Conservation (phyloP, 371 early-diverging fungal species). For the Thermomucor indicae-seudaticae region DNA sequence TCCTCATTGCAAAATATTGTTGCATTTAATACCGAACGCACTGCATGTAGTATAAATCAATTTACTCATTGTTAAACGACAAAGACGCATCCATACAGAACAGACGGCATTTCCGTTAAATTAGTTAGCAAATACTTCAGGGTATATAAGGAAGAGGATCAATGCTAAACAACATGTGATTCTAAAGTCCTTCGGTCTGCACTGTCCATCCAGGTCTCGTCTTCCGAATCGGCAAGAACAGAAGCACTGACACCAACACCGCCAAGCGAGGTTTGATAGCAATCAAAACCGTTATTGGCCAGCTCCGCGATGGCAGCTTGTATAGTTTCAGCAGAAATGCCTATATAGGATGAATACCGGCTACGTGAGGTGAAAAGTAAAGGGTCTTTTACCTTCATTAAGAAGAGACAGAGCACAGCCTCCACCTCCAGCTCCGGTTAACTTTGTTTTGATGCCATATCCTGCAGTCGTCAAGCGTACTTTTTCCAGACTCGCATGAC, state of each 20-base stretch:
- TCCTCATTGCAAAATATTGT: conserved; percentile 60
- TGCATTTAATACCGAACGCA: conserved; percentile 33
- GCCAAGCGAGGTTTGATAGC: conserved; percentile 74
- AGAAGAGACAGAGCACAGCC: conserved; percentile 89
- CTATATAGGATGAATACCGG: conserved; percentile 1
- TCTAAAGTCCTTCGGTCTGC: conserved; percentile 22
- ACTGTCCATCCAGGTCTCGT: conserved; percentile 25
- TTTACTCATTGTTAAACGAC: background rate
- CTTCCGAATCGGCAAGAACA: conserved; percentile 14
- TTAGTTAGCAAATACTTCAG: background rate
- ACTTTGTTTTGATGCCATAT: conserved; percentile 71
- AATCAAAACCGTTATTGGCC: conserved; percentile 56
- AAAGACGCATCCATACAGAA: too few relatives aligned
- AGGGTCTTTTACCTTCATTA: conserved; percentile 51
- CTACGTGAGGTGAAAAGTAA: background rate
- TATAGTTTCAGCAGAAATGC: conserved; percentile 33
- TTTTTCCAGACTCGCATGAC: conserved; percentile 79
- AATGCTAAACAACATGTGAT: background rate
- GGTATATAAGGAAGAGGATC: background rate
- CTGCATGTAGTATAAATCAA: background rate
- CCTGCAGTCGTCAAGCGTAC: conserved; percentile 64
- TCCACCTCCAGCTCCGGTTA: conserved; percentile 98
- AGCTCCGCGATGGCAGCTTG: conserved; percentile 41
- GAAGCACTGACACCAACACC: conserved; percentile 62
- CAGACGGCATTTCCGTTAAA: too few relatives aligned